These are phyloP conservation scores for Raffaelea ambrosiae DNA, from an alignment of 2,329 filamentous ascomycete genomes.

Conservation along the genomic window DNA sequence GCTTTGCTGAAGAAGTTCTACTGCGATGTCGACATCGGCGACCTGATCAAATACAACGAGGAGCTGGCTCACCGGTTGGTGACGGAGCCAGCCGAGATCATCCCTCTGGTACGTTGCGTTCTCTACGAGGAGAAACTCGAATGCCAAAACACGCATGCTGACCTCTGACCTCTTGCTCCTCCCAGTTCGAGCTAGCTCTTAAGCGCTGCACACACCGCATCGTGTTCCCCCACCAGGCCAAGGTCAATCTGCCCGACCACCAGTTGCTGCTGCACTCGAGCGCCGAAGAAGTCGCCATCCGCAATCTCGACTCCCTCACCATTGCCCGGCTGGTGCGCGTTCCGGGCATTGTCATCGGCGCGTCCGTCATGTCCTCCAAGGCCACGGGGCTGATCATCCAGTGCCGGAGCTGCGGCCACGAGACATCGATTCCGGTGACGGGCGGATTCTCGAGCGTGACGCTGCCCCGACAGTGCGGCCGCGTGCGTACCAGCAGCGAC, in stretches of 20 bases:
- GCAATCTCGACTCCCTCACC: conserved; percentile 84
- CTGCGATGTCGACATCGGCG: conserved; percentile 92
- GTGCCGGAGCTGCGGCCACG: conserved; percentile 76
- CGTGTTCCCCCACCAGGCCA: conserved; percentile 67
- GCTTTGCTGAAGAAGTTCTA: conserved; percentile 89
- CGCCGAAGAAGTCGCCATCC: conserved; percentile 84
- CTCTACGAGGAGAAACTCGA: background rate
- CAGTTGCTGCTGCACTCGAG: conserved; percentile 92
- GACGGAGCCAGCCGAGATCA: conserved; percentile 84
- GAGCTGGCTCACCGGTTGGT: conserved; percentile 84
- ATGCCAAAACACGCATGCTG: background rate
- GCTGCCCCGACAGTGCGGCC: conserved; percentile 69
- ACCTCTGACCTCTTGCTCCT: background rate
- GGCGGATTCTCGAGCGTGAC: conserved; percentile 85
- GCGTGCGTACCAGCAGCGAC: conserved; percentile 56
- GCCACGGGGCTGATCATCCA: conserved; percentile 79
- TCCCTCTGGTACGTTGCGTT: conserved; percentile 66
- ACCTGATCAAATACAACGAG: conserved; percentile 93
- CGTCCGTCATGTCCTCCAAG: conserved; percentile 94
- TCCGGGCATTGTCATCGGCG: conserved; percentile 94
- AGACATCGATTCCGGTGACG: conserved; percentile 60
- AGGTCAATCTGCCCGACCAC: conserved; percentile 71
- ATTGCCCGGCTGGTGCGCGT: conserved; percentile 94
- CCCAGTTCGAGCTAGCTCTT: conserved; percentile 80
- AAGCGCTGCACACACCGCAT: conserved; percentile 90